Base-by-base conservation (phyloP, 2,329 filamentous ascomycete species). In the Zopfia rhizophila region DNA sequence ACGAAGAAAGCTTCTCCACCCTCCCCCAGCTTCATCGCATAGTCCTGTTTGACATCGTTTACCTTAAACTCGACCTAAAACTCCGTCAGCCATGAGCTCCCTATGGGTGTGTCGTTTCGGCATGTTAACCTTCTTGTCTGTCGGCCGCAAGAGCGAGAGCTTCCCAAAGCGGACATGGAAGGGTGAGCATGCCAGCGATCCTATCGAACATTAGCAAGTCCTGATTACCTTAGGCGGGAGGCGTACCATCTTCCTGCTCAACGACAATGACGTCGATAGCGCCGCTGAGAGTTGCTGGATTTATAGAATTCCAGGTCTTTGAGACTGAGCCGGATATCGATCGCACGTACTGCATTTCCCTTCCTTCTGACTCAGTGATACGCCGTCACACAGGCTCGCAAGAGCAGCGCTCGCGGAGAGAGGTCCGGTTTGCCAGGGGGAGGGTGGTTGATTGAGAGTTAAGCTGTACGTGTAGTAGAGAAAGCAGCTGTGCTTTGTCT, bases 91-190 rank as follows among this genome's bases (percentile, higher is more conserved):
- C 31, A 40, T 18, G 21, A 4, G 10, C 17, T 17, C 21, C 27
- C 32, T 19, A n/a, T n/a, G n/a, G n/a, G n/a, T n/a, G n/a, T n/a
- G n/a, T n/a, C n/a, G n/a, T n/a, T 36, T 14, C 29, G 38, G 14
- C 16, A 29, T 7, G 7, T 22, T 13, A 68, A 77, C 77, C 83
- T 97, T 99, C 77, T 99, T 99, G 75, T 99, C 94, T 49, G 87
- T 97, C 0, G 94, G 94, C 16, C 94, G 89, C 65, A 99, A 78
- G 27, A 99, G 82, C 49, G 93, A 96, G 78, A 97, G 97, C 77
- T 99, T 99, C 73, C 94, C 94, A 73, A 99, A 99, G 63, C 94
- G 91, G 57, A 99, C 94, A 73, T 99, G 94, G 74, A 99, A 99
- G 37, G 94, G 94, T 19, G 93, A 97, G 76, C 94, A 99, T 56